A percentile compares a stretch with the other conserved stretches of the same genome.
These are phyloP conservation scores for Tolypocladium sp. DNA, from an alignment of 2,329 filamentous ascomycete genomes.

Conservation along the genomic window DNA sequence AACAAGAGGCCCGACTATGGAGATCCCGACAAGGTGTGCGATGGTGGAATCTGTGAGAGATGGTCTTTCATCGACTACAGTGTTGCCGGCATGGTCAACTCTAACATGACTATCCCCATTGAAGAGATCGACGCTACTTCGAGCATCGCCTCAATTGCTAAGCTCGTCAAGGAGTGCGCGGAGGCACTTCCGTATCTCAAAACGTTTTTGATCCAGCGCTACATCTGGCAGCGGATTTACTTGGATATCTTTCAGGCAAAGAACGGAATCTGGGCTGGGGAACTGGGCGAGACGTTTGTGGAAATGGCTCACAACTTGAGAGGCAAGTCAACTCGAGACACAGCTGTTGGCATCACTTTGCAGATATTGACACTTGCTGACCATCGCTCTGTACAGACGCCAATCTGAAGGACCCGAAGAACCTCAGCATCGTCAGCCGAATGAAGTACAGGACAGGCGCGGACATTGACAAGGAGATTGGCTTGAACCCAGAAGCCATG, in stretches of 20 bases:
- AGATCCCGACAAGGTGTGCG: conserved; percentile 1
- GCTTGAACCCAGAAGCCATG: not conserved
- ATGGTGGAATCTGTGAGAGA: not conserved
- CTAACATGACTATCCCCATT: not conserved
- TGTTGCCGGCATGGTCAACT: not conserved
- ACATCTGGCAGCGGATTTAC: not conserved
- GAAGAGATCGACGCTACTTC: not conserved
- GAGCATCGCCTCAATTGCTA: not conserved
- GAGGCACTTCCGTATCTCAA: not conserved
- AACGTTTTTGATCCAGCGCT: not conserved
- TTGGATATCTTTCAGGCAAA: not conserved
- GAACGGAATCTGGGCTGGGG: not conserved
- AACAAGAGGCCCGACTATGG: not conserved
- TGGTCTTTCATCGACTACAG: not conserved
- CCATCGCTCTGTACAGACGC: not conserved
- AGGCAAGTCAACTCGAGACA: not conserved
- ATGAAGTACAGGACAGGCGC: not conserved
- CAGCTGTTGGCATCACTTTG: not conserved
- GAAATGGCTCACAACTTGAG: not conserved
- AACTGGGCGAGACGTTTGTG: not conserved
- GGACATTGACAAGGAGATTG: not conserved
- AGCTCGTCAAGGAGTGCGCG: not conserved
- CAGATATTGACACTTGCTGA: not conserved
- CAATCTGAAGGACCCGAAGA: not conserved
- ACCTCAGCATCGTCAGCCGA: not conserved